These are phyloP conservation scores for Rhizopogon vulgaris DNA, from an alignment of 768 basidiomycete genomes.

Conservation along the genomic window DNA sequence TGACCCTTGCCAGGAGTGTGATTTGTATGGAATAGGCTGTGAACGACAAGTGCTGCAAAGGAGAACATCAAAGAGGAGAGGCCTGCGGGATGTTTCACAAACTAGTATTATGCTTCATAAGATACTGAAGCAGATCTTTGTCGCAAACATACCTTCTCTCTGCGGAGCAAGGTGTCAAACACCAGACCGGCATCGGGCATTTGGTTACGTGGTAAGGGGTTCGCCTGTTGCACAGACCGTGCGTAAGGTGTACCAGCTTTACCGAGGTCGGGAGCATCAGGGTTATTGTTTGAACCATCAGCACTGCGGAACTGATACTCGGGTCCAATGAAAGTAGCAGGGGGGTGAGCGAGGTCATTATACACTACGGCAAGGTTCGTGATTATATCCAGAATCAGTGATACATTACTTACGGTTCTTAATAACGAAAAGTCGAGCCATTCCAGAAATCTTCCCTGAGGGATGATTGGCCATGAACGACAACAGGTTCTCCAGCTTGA, in stretches of 20 bases:
- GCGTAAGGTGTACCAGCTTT: slow-evolving; percentile 76
- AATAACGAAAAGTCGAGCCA: slow-evolving; percentile 32
- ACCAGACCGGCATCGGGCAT: slow-evolving; percentile 76
- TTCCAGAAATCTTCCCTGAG: slow-evolving; percentile 37
- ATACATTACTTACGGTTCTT: slow-evolving; percentile 43
- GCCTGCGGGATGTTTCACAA: slow-evolving; percentile 70
- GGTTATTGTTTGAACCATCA: slow-evolving; percentile 77
- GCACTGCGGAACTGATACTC: slow-evolving; percentile 63
- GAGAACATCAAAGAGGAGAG: slow-evolving; percentile 77
- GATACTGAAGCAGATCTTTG: background rate
- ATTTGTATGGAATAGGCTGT: slow-evolving; percentile 82
- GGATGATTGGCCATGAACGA: slow-evolving; percentile 56
- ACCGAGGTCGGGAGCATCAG: slow-evolving; percentile 63
- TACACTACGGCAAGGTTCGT: slow-evolving; percentile 48
- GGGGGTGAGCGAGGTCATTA: slow-evolving; percentile 76
- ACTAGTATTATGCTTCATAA: slow-evolving; percentile 35
- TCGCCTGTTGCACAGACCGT: slow-evolving; percentile 70
- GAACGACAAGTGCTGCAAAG: slow-evolving; percentile 79
- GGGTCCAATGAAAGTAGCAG: slow-evolving; percentile 60
- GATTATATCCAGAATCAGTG: background rate
- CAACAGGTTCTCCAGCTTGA: slow-evolving; percentile 66
- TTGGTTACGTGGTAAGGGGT: slow-evolving; percentile 58
- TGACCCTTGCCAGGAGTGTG: slow-evolving; percentile 42
- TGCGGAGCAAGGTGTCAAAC: slow-evolving; percentile 73
- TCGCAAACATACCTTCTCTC: slow-evolving; percentile 49